Base-by-base conservation (phyloP, 345 rosid species). In the Camelina laxa region DNA sequence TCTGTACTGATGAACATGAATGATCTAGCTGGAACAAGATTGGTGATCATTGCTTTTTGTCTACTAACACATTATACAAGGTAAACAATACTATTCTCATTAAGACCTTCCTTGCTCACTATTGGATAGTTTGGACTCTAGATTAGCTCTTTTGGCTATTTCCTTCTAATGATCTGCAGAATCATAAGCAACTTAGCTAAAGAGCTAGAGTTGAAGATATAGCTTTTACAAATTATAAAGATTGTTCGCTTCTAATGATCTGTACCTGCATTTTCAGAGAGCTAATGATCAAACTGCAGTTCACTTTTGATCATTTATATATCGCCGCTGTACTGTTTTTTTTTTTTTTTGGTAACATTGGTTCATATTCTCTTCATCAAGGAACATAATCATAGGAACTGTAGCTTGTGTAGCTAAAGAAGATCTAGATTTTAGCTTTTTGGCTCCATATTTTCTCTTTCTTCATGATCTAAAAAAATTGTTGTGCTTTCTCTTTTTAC, bases 31-130 rank as follows among this genome's bases (percentile, higher is more conserved):
- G 97, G 97, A 85, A 65, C 0, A 88, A 83, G 62, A 73, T 92
- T 41, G 96, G 95, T 60, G 98, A 92, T 66, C 74, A 88, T 89
- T 50, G 96, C 93, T 56, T 93, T 2, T 79, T 93, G 38, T 89
- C 97, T 17, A 93, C 96, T 4, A 89, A 93, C 83, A 87, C 95
- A 7, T 87, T 90, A 55, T 94, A 83, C 77, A 92, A 92, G 91
- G 97, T 88, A 27, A 27, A 27, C 0, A 47, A 57, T 60, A 1
- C 1, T 63, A 15, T 8, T 44, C 49, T 60, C 17, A 39, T 17
- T 0, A 10, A 3, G n/a, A 58, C 16, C 11, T 7, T 60, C 30
- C 6, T 2, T 60, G 30, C 36, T 12, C 20, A 17, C 5, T 17
- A 41, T 39, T 30, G 6, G 0, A 4, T 7, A 55, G n/a, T n/a